Conservation (phyloP, 1,284 basidiomycete species). For the Cutaneotrichosporon mucoides region DNA sequence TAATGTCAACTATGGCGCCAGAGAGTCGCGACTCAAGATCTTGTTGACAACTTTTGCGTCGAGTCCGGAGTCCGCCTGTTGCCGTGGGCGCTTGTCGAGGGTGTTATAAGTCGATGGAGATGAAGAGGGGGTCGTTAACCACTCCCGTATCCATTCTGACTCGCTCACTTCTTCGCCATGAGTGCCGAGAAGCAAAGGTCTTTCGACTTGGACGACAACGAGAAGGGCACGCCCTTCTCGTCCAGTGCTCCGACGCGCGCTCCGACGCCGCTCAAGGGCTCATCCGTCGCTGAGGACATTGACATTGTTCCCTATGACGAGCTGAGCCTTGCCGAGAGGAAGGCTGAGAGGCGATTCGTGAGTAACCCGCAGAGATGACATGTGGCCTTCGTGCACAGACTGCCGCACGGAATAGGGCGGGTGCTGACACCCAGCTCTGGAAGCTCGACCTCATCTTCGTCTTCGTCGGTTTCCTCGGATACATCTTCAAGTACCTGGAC, state of each 20-base stretch:
- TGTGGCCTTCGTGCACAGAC: neutral
- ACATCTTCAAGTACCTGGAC: slow-evolving; percentile 22
- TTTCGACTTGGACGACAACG: neutral
- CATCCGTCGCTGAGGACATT: neutral
- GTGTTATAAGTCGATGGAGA: neutral
- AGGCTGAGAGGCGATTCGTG: slow-evolving; percentile 9
- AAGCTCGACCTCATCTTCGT: slow-evolving; percentile 17
- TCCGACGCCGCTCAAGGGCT: neutral
- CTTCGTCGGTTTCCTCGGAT: slow-evolving; percentile 13
- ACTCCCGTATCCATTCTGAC: neutral
- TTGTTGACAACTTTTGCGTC: no score
- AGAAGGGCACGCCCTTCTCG: neutral
- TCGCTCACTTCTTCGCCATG: neutral
- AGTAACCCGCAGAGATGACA: neutral
- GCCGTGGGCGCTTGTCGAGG: neutral
- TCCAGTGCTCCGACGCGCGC: neutral
- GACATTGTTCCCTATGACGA: slow-evolving; percentile 1
- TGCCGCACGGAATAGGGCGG: no score
- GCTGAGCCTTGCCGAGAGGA: slow-evolving; percentile 7
- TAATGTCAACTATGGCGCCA: no score
- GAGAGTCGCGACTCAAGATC: no score
- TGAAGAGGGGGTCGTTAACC: neutral
- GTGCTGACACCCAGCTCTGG: slow-evolving; percentile 3
- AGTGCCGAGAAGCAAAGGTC: neutral
- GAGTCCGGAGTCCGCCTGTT: no score